Evolutionary conservation across 228 moss, liverwort and hornwort species (phyloP).

Genomic region (Sphagnum fallax): DNA sequence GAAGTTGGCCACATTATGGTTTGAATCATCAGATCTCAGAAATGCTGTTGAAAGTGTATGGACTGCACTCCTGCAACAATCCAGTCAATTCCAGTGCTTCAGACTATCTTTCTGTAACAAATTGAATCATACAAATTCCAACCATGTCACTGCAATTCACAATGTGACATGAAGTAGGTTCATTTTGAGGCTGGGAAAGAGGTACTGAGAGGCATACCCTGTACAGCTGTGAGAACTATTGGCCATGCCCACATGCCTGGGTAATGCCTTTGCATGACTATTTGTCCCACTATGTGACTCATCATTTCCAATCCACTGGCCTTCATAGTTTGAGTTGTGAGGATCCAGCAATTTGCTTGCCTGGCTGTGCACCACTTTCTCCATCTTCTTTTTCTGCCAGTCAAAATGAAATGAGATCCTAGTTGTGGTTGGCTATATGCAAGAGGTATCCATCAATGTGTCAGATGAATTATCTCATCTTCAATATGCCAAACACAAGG

Average conservation of each 20-base stretch:
- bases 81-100: too few relatives aligned
- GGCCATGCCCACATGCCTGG: slow-evolving; percentile 13
- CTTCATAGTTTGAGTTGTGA: slow-evolving; percentile 11
- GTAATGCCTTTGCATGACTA: slow-evolving; percentile 10
- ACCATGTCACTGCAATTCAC: too few relatives aligned
- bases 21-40: slow-evolving; percentile 12
- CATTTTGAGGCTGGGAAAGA: too few relatives aligned
- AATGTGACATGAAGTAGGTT: too few relatives aligned
- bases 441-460: too few relatives aligned
- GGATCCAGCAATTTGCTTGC: slow-evolving; percentile 19
- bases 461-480: neutral
- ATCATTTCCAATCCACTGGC: neutral
- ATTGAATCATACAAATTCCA: too few relatives aligned
- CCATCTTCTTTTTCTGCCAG: slow-evolving; percentile 28
- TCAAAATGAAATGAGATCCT: neutral
- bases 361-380: slow-evolving; percentile 22
- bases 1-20: slow-evolving; percentile 22
- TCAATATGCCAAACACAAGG: neutral
- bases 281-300: slow-evolving; percentile 2
- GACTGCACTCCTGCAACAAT: too few relatives aligned
- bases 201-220: neutral
- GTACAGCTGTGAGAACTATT: slow-evolving; percentile 7
- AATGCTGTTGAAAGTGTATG: slow-evolving; percentile 7
- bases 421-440: neutral
- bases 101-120: too few relatives aligned